Evolutionary conservation across 805 yeast genomes (phyloP), one percentile per base, ranked within the genome.

Genomic region (Cyberlindnera americana): DNA sequence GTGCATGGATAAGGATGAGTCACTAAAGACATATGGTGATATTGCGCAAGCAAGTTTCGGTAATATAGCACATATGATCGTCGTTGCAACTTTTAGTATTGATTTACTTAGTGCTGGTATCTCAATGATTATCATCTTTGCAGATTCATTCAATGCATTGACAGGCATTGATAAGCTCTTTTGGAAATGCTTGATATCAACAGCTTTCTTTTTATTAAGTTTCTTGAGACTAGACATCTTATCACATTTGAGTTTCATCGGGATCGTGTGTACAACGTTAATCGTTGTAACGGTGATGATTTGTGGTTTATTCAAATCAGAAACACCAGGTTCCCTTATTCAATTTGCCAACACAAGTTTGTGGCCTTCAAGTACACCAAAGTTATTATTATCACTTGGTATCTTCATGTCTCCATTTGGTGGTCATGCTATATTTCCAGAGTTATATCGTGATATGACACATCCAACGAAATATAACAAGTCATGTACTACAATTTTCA

Each of bases 381-480:
- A 67, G 35, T 48, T 79, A 9, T 54, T 75, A 9, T 60, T 77
- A 25, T 72, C 83, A 1, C 65, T 78, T 35, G 86, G 86, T 11
- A 78, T 81, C 37, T 70, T 79, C 44, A 70, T 81, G 70, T 83
- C 90, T 4, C 90, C 91, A 1, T 85, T 84, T 68, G 89, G 93
- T 6, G 91, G 93, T 0, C 93, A 85, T 61, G 87, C 93, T 5
- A 75, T 85, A 19, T 85, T 84, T 53, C 93, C 93, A 3, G 84
- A 84, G 49, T 67, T 84, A 38, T 80, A 78, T 56, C 70, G 78
- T 25, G 95, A 84, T 59, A 80, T 84, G 83, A 69, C 84, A 38
- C 83, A 78, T 48, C 90, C 91, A 4, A 48, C 64, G 19, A 78
- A 81, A 52, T 84, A 75, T 56, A 49, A 57, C n/a, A 55, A 57